Evolutionary conservation across 176 grass and related monocot genomes (phyloP).

Genomic region (Avena insularis): DNA sequence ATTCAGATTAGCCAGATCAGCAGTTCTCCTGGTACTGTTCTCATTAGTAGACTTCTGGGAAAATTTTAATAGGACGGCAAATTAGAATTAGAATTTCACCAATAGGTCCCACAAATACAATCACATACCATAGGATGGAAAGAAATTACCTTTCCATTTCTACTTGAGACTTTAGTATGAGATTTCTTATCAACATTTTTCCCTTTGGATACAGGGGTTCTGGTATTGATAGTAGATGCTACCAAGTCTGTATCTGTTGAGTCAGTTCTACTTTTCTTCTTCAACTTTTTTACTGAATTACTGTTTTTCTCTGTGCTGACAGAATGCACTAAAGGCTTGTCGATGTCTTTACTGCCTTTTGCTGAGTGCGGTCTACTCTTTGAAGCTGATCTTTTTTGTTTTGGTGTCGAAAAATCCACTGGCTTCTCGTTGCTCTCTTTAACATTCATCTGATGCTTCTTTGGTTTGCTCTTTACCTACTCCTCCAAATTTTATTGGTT

Average conservation of each 20-base stretch:
- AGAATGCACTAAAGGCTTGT: slow-evolving; percentile 40
- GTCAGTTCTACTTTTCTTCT: slow-evolving; percentile 48
- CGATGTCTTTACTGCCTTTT: slow-evolving; percentile 52
- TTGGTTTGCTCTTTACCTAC: slow-evolving; percentile 42
- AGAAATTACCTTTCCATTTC: slow-evolving; percentile 59
- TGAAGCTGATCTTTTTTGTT: slow-evolving; percentile 85
- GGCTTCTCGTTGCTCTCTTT: slow-evolving; percentile 54
- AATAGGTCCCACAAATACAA: slow-evolving; percentile 17
- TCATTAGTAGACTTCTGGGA: slow-evolving; percentile 56
- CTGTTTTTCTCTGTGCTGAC: slow-evolving; percentile 46
- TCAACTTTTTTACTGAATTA: slow-evolving; percentile 50
- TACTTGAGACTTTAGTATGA: slow-evolving; percentile 39
- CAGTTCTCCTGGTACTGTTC: slow-evolving; percentile 46
- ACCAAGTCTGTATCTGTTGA: slow-evolving; percentile 46
- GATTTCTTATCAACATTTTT: slow-evolving; percentile 56
- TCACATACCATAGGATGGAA: slow-evolving; percentile 1
- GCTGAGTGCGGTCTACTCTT: slow-evolving; percentile 58
- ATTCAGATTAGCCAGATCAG: slow-evolving; percentile 62
- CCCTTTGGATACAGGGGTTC: slow-evolving; percentile 58
- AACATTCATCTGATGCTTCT: slow-evolving; percentile 39
- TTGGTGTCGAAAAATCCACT: slow-evolving; percentile 69
- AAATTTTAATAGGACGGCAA: slow-evolving; percentile 34
- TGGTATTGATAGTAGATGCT: slow-evolving; percentile 43
- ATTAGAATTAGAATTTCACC: slow-evolving; percentile 44
- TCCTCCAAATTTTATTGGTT: slow-evolving; percentile 55